Evolutionary conservation across 1,284 basidiomycete species (phyloP).

Genomic region (Fistulina hepatica): DNA sequence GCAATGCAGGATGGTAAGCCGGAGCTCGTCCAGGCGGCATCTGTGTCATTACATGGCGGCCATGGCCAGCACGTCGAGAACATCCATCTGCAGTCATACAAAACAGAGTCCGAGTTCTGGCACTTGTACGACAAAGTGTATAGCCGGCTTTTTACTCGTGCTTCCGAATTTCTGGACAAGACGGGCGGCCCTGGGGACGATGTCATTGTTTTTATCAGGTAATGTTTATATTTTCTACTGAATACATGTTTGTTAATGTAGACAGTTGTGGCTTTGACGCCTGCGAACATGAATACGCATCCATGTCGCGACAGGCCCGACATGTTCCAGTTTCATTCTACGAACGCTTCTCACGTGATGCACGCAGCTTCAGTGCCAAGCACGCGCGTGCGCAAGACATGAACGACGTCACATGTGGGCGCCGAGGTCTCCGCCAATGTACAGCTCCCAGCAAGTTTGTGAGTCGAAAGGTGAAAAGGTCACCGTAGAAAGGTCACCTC

Average conservation of each 20-base stretch:
- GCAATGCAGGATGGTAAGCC: constrained; percentile 63
- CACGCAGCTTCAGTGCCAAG: constrained; percentile 52
- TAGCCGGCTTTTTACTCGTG: constrained; percentile 58
- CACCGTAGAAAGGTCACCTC: no score
- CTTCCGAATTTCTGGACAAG: constrained; percentile 58
- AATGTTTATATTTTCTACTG: constrained; percentile 12
- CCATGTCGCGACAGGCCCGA: constrained; percentile 90
- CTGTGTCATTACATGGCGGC: constrained; percentile 64
- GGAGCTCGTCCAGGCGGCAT: constrained; percentile 75
- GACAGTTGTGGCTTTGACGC: constrained; percentile 92
- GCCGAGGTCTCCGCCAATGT: no score
- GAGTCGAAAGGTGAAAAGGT: no score
- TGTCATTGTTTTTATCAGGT: constrained; percentile 82
- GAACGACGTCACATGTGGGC: constrained; percentile 88
- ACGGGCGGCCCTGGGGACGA: constrained; percentile 61
- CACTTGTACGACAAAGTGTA: constrained; percentile 65
- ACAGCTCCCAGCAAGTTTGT: no score
- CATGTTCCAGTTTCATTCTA: constrained; percentile 86
- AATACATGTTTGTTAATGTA: constrained; percentile 5
- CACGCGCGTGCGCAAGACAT: constrained; percentile 66
- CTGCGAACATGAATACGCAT: constrained; percentile 81
- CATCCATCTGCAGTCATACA: constrained; percentile 77
- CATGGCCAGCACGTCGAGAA: constrained; percentile 92
- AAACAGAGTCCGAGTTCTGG: constrained; percentile 63
- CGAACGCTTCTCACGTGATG: constrained; percentile 72